phyloP scores from a whole-genome alignment of 2,329 filamentous ascomycete species.

The Capronia americana region DNA sequence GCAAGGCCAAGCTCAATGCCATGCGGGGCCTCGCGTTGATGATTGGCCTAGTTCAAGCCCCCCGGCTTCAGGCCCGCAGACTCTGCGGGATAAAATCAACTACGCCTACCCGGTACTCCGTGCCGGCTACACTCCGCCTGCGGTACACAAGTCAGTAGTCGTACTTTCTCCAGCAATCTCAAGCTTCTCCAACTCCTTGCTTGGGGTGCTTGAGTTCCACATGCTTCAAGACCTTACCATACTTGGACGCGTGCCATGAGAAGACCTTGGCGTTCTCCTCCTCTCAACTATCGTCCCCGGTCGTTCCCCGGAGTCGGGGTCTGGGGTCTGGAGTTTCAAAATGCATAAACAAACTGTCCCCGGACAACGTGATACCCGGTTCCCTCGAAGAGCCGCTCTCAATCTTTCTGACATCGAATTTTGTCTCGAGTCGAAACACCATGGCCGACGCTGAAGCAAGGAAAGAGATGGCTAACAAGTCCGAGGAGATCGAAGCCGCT shows the following conservation, averaged over 20 bases:
- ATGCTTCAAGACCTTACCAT: background rate
- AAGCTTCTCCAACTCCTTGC: background rate
- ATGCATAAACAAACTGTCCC: conserved; percentile 12
- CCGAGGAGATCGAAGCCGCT: conserved; percentile 14
- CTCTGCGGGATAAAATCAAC: background rate
- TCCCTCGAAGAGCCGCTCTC: background rate
- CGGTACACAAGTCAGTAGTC: background rate
- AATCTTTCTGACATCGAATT: background rate
- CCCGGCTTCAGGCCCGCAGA: background rate
- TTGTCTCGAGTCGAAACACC: background rate
- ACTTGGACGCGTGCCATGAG: background rate
- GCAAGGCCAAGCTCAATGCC: background rate
- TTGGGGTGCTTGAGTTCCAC: background rate
- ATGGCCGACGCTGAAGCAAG: conserved; percentile 13
- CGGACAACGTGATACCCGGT: conserved; percentile 1
- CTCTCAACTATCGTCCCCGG: conserved; percentile 10
- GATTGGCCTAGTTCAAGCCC: background rate
- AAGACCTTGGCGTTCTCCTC: conserved; percentile 2
- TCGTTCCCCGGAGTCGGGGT: conserved; percentile 14
- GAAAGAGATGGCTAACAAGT: conserved; percentile 15
- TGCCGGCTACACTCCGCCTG: background rate
- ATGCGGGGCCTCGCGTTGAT: background rate
- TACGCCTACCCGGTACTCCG: too few species aligned
- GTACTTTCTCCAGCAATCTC: background rate
- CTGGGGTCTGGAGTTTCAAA: conserved; percentile 21